Percentiles rank a stretch among this genome's conserved stretches.
Evolutionary conservation across 83 land plant genomes (phyloP).

Genomic region (Isoetes engelmannii): DNA sequence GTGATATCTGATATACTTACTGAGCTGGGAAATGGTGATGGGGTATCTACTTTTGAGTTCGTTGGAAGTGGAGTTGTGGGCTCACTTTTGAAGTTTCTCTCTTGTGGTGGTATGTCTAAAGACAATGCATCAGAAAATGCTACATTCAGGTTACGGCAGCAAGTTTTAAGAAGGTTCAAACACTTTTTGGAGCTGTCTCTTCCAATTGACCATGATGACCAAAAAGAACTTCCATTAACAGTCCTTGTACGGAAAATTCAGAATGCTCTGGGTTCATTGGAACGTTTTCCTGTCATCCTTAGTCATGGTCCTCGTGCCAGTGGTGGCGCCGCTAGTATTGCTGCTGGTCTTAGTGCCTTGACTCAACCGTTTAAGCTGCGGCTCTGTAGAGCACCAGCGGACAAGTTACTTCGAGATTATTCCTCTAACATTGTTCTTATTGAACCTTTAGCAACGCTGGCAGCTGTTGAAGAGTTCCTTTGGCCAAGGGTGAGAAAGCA

Average conservation of each 20-base stretch:
- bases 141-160: constrained; percentile 57
- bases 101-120: constrained; percentile 68
- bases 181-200: constrained; percentile 61
- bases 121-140: constrained; percentile 50
- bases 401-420: constrained; percentile 87
- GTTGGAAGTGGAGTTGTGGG: constrained; percentile 90
- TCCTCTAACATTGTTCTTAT: constrained; percentile 87
- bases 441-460: constrained; percentile 90
- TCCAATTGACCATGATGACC: constrained; percentile 30
- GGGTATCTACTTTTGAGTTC: constrained; percentile 97
- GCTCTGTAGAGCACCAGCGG: constrained; percentile 89
- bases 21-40: constrained; percentile 84
- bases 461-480: constrained; percentile 93
- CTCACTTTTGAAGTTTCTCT: constrained; percentile 68
- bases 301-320: constrained; percentile 79
- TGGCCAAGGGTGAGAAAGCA: constrained; percentile 85
- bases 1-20: constrained; percentile 59
- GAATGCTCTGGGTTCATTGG: constrained; percentile 87
- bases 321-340: constrained; percentile 69
- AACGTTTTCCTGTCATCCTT: constrained; percentile 91
- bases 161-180: constrained; percentile 65
- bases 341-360: constrained; percentile 81
- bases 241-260: constrained; percentile 82
- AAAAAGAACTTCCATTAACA: constrained; percentile 54
- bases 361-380: constrained; percentile 94